Evolutionary conservation across 1,284 basidiomycete species (phyloP), one percentile per base, ranked within the genome.

Genomic region (Pholiota adiposa): DNA sequence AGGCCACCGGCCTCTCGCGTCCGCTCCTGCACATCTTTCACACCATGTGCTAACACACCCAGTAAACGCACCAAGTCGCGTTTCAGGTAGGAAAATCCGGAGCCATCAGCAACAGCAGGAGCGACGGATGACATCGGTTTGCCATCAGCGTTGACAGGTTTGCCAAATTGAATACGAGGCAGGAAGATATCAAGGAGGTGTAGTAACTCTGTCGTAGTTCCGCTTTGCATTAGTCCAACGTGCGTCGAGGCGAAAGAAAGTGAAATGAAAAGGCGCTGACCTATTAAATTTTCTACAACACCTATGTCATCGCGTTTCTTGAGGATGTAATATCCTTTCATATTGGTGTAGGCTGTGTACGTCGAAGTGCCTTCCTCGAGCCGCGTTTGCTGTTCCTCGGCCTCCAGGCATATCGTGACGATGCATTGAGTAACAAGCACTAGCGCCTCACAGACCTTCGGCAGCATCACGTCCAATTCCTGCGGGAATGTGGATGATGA

Each of bases 41-140:
- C 79, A 43, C 83, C 82, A 68, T 90, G 85, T 43, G 84, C 84
- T 16, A 96, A 75, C 55, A 93, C 83, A 1, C 90, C 92, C 19
- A 97, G 77, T 11, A 96, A 77, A 27, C 92, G 87, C 16, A 95
- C 91, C 21, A 96, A 80, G 72, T 93, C 90, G 51, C 92, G 83
- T 74, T 94, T 94, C 59, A 96, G 78, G 69, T 92, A 92, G 1
- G 82, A 79, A 69, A 96, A 93, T 0, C 90, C 91, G n/a, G 79
- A 78, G 65, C 67, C 59, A 65, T 62, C 63, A 33, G 54, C 64
- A 23, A 65, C 59, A 36, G 58, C 67, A 58, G 68, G 67, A 25
- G 62, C 63, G 16, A 63, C 61, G 18, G 63, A 43, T 8, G 69
- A 58, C 50, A 48, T 61, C 34, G 68, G 65, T 34, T 64, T 63